Conservation (phyloP, 2,329 filamentous ascomycete genomes). For the Sporothrix luriei region DNA sequence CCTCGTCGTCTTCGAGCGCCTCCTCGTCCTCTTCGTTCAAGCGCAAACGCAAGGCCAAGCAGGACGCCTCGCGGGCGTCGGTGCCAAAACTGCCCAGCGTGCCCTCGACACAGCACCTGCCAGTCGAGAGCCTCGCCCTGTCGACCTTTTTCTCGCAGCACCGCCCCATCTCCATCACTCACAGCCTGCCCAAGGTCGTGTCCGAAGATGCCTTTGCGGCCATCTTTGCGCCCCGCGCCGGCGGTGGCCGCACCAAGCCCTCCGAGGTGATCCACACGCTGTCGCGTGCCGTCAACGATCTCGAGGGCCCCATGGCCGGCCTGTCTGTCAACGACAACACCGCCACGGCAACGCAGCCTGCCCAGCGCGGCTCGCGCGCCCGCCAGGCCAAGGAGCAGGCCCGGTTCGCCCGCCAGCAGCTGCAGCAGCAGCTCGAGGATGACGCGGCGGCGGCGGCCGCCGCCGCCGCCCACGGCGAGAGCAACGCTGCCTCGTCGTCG, state of each 20-base stretch:
- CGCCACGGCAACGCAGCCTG: slow-evolving; percentile 42
- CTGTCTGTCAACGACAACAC: slow-evolving; percentile 48
- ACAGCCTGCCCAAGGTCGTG: slow-evolving; percentile 73
- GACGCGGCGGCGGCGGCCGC: slow-evolving; percentile 23
- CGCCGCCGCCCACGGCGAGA: slow-evolving; percentile 41
- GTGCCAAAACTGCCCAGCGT: slow-evolving; percentile 68
- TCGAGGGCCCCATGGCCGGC: slow-evolving; percentile 61
- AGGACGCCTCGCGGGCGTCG: slow-evolving; percentile 43
- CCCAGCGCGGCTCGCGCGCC: slow-evolving; percentile 21
- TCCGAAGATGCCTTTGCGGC: slow-evolving; percentile 76
- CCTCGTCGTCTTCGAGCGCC: slow-evolving; percentile 29
- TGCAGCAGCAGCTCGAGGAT: slow-evolving; percentile 31
- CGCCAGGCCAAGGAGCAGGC: slow-evolving; percentile 39
- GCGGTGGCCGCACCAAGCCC: slow-evolving; percentile 52
- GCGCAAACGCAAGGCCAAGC: slow-evolving; percentile 62
- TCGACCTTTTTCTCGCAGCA: slow-evolving; percentile 96
- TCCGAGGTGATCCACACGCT: slow-evolving; percentile 69
- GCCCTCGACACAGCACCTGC: slow-evolving; percentile 72
- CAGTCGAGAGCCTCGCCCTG: slow-evolving; percentile 71
- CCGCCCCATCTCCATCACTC: slow-evolving; percentile 86
- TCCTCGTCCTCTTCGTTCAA: slow-evolving; percentile 46
- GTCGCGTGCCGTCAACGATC: slow-evolving; percentile 59
- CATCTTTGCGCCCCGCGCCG: slow-evolving; percentile 69
- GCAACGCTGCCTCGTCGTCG: slow-evolving; percentile 50
- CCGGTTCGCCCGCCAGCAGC: slow-evolving; percentile 31